Evolutionary conservation across 345 rosid genomes (phyloP), one percentile per base, ranked within the genome.

Genomic region (Eucalyptus grandis): DNA sequence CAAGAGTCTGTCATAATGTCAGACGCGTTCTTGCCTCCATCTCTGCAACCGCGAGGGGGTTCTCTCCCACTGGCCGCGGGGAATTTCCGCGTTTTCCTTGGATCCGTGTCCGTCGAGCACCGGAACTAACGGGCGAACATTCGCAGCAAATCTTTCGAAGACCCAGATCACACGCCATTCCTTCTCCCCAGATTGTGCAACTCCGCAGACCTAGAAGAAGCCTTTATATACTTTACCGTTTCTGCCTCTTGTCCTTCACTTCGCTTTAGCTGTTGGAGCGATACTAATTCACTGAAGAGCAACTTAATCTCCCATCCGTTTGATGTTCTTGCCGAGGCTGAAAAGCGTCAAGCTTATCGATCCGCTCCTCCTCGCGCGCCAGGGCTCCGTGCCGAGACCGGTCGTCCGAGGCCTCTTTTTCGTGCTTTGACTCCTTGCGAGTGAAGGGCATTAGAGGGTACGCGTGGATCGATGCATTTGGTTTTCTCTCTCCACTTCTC

Each of bases 21-120:
- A 54, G 58, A 54, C 58, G 58, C 58, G 58, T 54, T 54, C 58
- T 54, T 3, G 3, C 1, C 67, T 60, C 67, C 15, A 7, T 60
- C 67, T 11, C 67, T 60, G 31, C 67, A 51, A 3, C 51, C 6
- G 17, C 51, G 51, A 14, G 7, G 51, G 3, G 17, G 51, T 6
- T 49, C 51, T 49, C 51, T 49, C 17, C 17, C 51, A 49, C 17
- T 2, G 17, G 17, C 54, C 54, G 54, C 30, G n/a, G 30, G 65
- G 65, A 9, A 11, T 26, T 26, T 5, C n/a, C 27, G 65, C 65
- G 30, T 6, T 11, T 58, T 58, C 62, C 6, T 11, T 27, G 14
- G 6, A 24, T 11, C n/a, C n/a, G 14, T 26, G 65, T 26, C 0
- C 65, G 1, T 0, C 0, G 14, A 26, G 2, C 0, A 24, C 13